Evolutionary conservation across 306 rosid species (phyloP), one percentile per base, ranked within the genome.

Genomic region (Lotus japonicus): DNA sequence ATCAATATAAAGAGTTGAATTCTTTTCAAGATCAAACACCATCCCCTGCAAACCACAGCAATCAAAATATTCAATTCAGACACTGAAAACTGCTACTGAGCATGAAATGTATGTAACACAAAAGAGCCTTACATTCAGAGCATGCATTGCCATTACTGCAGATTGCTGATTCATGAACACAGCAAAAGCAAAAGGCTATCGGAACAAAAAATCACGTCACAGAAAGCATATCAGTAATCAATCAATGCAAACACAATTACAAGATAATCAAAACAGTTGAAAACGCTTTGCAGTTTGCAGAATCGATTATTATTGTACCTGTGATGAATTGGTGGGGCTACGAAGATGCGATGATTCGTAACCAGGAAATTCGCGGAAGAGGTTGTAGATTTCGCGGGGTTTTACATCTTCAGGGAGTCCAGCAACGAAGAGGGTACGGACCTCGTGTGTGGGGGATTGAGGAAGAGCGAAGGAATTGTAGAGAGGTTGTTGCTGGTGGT

Each of bases 21-120:
- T 95, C 82, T 85, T 87, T 76, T 94, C 96, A 76, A 94, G 96
- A 86, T 94, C 99, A 84, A 94, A 94, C 41, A 94, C 86, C 97
- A 94, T 82, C 48, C 99, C 99, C 97, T 90, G 80, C 66, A 79
- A 79, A 75, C 61, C 87, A 81, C 33, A 51, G 26, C 63, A 70
- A 66, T 54, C 52, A 69, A 64, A 51, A 17, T 10, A 15, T 52
- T 19, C 39, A 45, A 57, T 26, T 6, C 55, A 11, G 7, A 49
- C 11, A 62, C 19, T 68, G 17, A 70, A 66, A 38, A 61, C 46
- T 35, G 43, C 28, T 11, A 8, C 42, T 39, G 41, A 26, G 3
- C 23, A 26, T 26, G 0, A 26, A 2, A 26, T 54, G 28, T 43
- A 73, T 18, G 53, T 41, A 21, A 21, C 26, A 21, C 2, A 3